Conservation (phyloP, 2,329 filamentous ascomycete species). For the Botrytis galanthina region DNA sequence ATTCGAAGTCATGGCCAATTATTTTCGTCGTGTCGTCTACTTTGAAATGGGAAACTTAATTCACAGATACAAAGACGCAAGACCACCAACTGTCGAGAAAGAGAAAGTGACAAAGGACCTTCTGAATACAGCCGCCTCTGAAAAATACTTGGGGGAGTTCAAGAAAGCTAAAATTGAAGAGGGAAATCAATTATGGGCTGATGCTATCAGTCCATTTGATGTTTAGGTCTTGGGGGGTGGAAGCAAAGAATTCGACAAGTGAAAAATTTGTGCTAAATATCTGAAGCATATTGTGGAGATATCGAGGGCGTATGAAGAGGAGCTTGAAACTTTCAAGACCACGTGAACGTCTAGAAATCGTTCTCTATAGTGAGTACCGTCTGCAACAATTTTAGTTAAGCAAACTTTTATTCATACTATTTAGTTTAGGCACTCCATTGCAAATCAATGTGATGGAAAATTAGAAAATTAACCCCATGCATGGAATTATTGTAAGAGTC, state of each 20-base stretch:
- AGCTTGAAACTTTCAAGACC: background rate
- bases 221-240: background rate
- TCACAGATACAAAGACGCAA: background rate
- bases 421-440: background rate
- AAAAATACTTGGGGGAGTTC: background rate
- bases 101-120: background rate
- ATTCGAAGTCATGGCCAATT: background rate
- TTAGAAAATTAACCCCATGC: background rate
- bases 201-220: background rate
- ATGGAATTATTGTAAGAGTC: background rate
- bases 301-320: background rate
- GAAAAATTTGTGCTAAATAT: background rate
- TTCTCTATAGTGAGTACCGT: too few species aligned
- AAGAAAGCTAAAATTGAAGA: background rate
- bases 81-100: background rate
- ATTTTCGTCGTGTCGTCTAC: background rate
- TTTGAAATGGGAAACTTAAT: background rate
- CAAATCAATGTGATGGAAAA: background rate
- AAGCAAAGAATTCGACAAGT: too few species aligned
- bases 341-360: background rate
- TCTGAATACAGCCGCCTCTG: background rate
- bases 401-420: accelerated
- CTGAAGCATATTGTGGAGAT: background rate
- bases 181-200: background rate
- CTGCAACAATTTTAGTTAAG: background rate